Evolutionary conservation across 1,139 yeast genomes (phyloP).

Genomic region (Debaryomycetaceae sp.): DNA sequence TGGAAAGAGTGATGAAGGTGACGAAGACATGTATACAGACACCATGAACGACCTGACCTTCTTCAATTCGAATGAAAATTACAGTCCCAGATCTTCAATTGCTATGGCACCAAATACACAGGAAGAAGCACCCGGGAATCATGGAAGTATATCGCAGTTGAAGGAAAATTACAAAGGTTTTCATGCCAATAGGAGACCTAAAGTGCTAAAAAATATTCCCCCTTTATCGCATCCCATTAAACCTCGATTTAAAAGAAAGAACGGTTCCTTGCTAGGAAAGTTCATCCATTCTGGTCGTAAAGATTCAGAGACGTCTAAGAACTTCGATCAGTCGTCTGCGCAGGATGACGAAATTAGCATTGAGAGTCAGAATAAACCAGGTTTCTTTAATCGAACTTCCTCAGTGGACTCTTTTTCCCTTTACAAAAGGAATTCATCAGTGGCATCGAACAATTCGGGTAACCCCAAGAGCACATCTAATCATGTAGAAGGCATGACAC

Average conservation of each 20-base stretch:
- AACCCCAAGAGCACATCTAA: slow-evolving; percentile 34
- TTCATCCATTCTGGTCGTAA: slow-evolving; percentile 42
- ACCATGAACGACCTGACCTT: neutral
- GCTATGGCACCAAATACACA: slow-evolving; percentile 14
- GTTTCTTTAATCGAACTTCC: neutral
- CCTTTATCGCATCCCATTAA: slow-evolving; percentile 51
- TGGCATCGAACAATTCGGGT: neutral
- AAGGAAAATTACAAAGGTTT: slow-evolving; percentile 46
- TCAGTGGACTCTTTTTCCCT: neutral
- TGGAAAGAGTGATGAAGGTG: neutral
- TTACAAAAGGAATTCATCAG: neutral
- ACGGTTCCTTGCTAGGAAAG: slow-evolving; percentile 44
- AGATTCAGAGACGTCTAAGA: slow-evolving; percentile 26
- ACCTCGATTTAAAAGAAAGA: slow-evolving; percentile 45
- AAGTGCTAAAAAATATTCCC: slow-evolving; percentile 34
- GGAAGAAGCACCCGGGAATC: neutral
- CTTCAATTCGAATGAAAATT: slow-evolving; percentile 11
- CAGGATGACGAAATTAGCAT: slow-evolving; percentile 33
- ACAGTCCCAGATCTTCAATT: slow-evolving; percentile 25
- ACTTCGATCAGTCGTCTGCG: slow-evolving; percentile 16
- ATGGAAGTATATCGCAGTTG: slow-evolving; percentile 3
- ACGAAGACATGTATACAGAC: neutral
- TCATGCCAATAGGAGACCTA: slow-evolving; percentile 36
- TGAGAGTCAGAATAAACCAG: slow-evolving; percentile 4
- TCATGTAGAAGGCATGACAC: slow-evolving; percentile 24